Evolutionary conservation across 176 grass and related monocot species (phyloP).

Genomic region (Dendrocalamus sinicus): DNA sequence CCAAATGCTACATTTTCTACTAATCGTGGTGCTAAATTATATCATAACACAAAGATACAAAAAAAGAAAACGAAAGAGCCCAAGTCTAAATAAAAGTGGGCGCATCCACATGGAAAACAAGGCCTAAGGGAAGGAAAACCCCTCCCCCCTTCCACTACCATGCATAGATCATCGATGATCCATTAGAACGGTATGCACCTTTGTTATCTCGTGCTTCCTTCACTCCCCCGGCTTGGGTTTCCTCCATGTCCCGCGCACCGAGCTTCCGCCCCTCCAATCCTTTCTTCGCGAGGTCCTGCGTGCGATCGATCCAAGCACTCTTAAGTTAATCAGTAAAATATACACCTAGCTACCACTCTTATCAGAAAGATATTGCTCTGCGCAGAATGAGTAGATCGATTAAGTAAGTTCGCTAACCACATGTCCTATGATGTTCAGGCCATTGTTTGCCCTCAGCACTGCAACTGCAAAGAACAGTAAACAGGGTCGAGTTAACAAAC

Average conservation of each 20-base stretch:
- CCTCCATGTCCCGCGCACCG: constrained; percentile 7
- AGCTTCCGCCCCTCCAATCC: constrained; percentile 30
- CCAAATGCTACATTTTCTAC: too few relatives aligned
- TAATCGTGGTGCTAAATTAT: too few relatives aligned
- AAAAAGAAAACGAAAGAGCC: too few relatives aligned
- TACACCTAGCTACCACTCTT: too few relatives aligned
- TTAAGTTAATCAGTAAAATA: neutral
- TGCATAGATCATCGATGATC: neutral
- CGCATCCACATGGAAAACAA: too few relatives aligned
- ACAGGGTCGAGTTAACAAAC: neutral
- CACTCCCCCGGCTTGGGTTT: neutral
- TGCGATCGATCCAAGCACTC: neutral
- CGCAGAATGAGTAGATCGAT: neutral
- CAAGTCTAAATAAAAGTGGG: too few relatives aligned
- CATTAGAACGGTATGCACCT: neutral
- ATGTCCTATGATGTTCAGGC: neutral
- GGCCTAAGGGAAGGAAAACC: too few relatives aligned
- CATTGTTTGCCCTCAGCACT: neutral
- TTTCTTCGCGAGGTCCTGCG: neutral
- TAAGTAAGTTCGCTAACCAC: constrained; percentile 27
- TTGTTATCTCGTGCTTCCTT: neutral
- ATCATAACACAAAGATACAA: too few relatives aligned
- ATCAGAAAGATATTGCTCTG: neutral
- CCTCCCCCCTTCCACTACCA: neutral
- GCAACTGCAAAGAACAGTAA: constrained; percentile 36